Evolutionary conservation across 1,284 basidiomycete genomes (phyloP), one percentile per base, ranked within the genome.

Genomic region (Ustilago hordei): DNA sequence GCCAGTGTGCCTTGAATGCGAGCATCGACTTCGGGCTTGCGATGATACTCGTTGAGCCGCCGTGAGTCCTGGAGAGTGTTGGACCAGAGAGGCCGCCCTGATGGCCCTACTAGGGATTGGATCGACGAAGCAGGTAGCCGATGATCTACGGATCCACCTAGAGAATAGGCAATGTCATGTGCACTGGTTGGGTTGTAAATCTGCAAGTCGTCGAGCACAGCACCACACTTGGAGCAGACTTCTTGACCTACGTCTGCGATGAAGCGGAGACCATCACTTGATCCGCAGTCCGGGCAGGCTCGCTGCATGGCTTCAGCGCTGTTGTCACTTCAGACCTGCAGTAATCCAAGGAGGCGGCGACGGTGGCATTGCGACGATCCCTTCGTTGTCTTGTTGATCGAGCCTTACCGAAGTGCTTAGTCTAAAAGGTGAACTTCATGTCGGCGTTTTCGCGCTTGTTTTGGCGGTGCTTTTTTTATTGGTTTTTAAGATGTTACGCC

Each of bases 21-120:
- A 15, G 71, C 66, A 19, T 69, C 62, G 15, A 74, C 71, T 55
- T 74, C 65, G 15, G 71, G 62, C 12, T 69, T 74, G 36, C 62
- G 59, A n/a, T 47, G 23, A 8, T 58, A 28, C 19, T 62, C 36
- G 28, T 48, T 62, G 38, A 41, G 17, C 3, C 28, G 45, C 3
- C 66, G 54, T 23, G 39, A 48, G 2, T 65, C 65, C 11, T 74
- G 59, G 47, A 61, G 55, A 35, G 55, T 39, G 35, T n/a, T 56
- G 3, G 56, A 54, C 64, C 69, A 66, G 28, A 60, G 45, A 8
- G 59, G 34, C 7, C 54, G 39, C 19, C 47, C 54, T 13, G 45
- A 12, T 4, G 55, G 41, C 4, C 56, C 56, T 6, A 59, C 34
- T 8, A 47, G 35, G 6, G 11, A n/a, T 6, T 41, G 38, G 15